phyloP scores from a whole-genome alignment of 2,329 filamentous ascomycete species.

The Blastomyces gilchristii region DNA sequence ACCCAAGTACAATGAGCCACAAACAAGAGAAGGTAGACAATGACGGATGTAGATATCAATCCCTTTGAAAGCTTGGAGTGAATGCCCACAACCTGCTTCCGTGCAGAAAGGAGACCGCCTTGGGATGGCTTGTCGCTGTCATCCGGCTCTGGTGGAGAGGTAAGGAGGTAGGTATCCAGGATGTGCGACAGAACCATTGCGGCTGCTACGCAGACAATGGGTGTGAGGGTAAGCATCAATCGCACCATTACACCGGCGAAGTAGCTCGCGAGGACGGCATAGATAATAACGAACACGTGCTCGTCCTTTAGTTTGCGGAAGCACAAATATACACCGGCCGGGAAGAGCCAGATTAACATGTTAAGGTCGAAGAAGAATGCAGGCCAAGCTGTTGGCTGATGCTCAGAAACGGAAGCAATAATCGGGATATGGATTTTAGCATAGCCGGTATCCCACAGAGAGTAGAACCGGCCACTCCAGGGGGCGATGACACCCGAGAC shows the following conservation, averaged over 20 bases:
- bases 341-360: slow-evolving; percentile 98
- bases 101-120: slow-evolving; percentile 54
- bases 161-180: slow-evolving; percentile 71
- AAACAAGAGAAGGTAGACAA: slow-evolving; percentile 79
- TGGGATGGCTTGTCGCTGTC: slow-evolving; percentile 25
- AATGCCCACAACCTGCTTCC: slow-evolving; percentile 68
- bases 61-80: slow-evolving; percentile 71
- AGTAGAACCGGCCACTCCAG: slow-evolving; percentile 98
- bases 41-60: slow-evolving; percentile 61
- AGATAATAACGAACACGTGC: slow-evolving; percentile 96
- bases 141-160: slow-evolving; percentile 47
- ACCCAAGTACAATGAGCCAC: slow-evolving; percentile 99
- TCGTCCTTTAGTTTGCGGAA: slow-evolving; percentile 90
- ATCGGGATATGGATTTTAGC: slow-evolving; percentile 99
- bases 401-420: slow-evolving; percentile 98
- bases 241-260: slow-evolving; percentile 99
- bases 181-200: slow-evolving; percentile 81
- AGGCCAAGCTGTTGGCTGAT: slow-evolving; percentile 97
- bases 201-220: slow-evolving; percentile 88
- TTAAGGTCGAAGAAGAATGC: slow-evolving; percentile 99
- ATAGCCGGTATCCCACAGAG: slow-evolving; percentile 96
- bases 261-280: slow-evolving; percentile 92
- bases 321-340: slow-evolving; percentile 94
- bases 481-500: slow-evolving; percentile 86
- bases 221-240: slow-evolving; percentile 93